Base-by-base conservation (phyloP, 495 filamentous ascomycete genomes). In the Xeromyces bisporus region DNA sequence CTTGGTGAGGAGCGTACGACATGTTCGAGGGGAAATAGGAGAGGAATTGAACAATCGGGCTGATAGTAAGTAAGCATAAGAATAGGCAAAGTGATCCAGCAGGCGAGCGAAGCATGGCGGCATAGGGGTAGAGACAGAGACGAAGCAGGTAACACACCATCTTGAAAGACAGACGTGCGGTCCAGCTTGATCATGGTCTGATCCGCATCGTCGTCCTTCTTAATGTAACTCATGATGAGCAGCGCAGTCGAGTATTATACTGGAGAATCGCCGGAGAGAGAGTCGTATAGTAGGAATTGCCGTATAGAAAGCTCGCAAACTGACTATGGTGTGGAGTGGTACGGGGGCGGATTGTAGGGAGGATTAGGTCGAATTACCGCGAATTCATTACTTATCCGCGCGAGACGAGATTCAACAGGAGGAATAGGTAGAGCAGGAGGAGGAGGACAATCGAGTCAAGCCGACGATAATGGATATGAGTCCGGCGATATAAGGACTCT, bases 141-240 rank as follows among this genome's bases (percentile, higher is more conserved):
- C 40, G 37, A 21, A 34, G 26, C 15, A 36, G 30, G 24, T 34
- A 38, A 48, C 64, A 55, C 58, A 94, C 89, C 89, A 77, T 97
- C 91, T 71, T 97, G 89, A 55, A 96, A 97, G 35, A 97, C 89
- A 40, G 86, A 84, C 36, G 89, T 96, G 48, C 91, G 80, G 64
- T 97, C 89, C 38, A 97, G 81, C 66, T 84, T 89, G 67, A 93
- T 75, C 66, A 91, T 72, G 44, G 80, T 72, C 57, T 77, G 75
- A 48, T 92, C 84, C 53, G 74, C 83, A 69, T 96, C 87, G 67
- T 96, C 87, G 56, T 96, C 86, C 66, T 92, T 96, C 67, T 93
- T 94, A 58, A 81, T 76, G 71, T 92, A 92, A 56, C 74, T 89
- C 86, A 94, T 94, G 16, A 31, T 64, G 61, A 39, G 47, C 5